Evolutionary conservation across 345 rosid genomes (phyloP).

Genomic region (Geranium brycei): DNA sequence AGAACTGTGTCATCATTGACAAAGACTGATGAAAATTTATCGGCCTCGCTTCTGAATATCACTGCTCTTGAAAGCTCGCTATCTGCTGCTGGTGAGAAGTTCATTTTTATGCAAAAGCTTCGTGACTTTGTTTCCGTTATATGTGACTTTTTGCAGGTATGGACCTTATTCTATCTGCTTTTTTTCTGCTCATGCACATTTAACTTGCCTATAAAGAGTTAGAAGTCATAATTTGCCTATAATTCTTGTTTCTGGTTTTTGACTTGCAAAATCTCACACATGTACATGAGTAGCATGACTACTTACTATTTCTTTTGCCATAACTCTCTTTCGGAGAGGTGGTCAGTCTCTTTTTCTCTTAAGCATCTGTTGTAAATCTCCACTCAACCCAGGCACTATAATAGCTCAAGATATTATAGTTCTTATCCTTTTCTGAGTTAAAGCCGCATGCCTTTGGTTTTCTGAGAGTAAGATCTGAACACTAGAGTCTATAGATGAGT

Average conservation of each 20-base stretch:
- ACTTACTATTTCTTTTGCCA: no score
- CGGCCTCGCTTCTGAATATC: conserved; percentile 65
- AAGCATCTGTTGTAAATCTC: no score
- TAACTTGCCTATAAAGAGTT: background rate
- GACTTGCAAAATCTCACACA: no score
- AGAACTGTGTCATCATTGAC: conserved; percentile 46
- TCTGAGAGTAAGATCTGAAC: no score
- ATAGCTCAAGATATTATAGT: no score
- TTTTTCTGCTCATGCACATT: background rate
- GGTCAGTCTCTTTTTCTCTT: no score
- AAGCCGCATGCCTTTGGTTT: no score
- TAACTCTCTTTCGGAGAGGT: no score
- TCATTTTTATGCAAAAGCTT: conserved; percentile 97
- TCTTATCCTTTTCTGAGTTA: no score
- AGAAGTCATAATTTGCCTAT: background rate
- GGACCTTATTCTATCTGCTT: conserved; percentile 25
- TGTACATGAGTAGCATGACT: no score
- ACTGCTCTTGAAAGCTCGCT: conserved; percentile 63
- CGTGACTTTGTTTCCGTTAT: conserved; percentile 88
- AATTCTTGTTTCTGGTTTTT: background rate
- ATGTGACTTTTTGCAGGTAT: conserved; percentile 97
- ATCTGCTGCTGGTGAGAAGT: conserved; percentile 91
- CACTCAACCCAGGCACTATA: no score
- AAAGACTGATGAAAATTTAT: conserved; percentile 77
- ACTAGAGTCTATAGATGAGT: no score